phyloP scores from a whole-genome alignment of 2,329 filamentous ascomycete genomes.

The Penicillium sp. region DNA sequence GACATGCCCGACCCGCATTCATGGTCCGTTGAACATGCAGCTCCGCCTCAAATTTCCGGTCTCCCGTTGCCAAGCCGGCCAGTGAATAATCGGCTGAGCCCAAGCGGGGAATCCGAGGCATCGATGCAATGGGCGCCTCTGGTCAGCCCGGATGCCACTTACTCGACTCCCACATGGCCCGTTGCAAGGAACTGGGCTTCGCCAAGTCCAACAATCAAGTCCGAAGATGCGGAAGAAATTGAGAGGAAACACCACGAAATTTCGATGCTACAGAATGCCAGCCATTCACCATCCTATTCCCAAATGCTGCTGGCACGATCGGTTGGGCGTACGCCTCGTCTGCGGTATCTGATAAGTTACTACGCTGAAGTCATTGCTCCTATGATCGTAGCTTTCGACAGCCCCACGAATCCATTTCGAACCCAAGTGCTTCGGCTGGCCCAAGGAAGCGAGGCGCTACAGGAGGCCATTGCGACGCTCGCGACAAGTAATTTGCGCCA shows the following conservation, averaged over 20 bases:
- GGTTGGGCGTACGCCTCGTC: constrained; percentile 63
- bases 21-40: constrained; percentile 15
- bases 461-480: constrained; percentile 85
- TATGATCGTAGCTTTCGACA: constrained; percentile 86
- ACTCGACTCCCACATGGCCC: constrained; percentile 13
- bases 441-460: constrained; percentile 70
- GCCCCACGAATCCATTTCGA: constrained; percentile 76
- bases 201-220: constrained; percentile 7
- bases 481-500: constrained; percentile 86
- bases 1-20: constrained; percentile 21
- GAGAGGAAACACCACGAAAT: constrained; percentile 11
- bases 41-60: constrained; percentile 19
- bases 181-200: constrained; percentile 7
- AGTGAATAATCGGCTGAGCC: constrained; percentile 10
- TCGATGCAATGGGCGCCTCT: constrained; percentile 14
- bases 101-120: constrained; percentile 11
- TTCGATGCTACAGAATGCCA: constrained; percentile 16
- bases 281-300: constrained; percentile 30
- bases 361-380: constrained; percentile 90
- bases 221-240: constrained; percentile 18
- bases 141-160: constrained; percentile 12
- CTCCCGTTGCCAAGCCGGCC: constrained; percentile 17
- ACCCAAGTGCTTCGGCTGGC: constrained; percentile 75
- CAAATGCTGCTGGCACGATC: constrained; percentile 40
- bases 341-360: constrained; percentile 87